phyloP scores from a whole-genome alignment of 768 basidiomycete species.

The Tulasnella sp. region DNA sequence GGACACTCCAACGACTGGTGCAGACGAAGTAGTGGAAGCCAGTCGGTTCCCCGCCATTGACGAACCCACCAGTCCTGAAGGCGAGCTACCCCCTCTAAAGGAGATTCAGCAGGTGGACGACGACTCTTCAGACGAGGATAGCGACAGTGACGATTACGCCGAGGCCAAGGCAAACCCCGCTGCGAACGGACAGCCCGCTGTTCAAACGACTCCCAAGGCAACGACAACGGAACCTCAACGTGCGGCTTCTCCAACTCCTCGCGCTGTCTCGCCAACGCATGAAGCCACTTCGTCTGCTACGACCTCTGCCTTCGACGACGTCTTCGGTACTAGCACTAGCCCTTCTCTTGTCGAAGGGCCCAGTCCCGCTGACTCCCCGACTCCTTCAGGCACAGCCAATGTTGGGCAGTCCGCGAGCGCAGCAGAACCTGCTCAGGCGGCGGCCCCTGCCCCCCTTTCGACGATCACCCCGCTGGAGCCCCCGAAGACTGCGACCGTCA shows the following conservation, averaged over 20 bases:
- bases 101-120: conserved; percentile 33
- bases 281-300: conserved; percentile 32
- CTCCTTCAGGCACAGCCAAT: conserved; percentile 12
- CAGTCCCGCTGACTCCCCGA: conserved; percentile 4
- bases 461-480: neutral
- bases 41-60: conserved; percentile 25
- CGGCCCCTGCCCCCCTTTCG: neutral
- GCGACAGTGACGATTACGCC: conserved; percentile 17
- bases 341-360: conserved; percentile 11
- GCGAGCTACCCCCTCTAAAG: conserved; percentile 30
- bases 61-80: neutral
- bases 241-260: conserved; percentile 28
- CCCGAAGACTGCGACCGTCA: conserved; percentile 17
- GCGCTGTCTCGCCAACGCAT: conserved; percentile 36
- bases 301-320: conserved; percentile 42
- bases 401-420: neutral
- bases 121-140: conserved; percentile 27
- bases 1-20: neutral
- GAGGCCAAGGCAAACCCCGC: conserved; percentile 9
- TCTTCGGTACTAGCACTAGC: conserved; percentile 47
- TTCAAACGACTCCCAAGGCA: conserved; percentile 27
- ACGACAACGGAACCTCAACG: conserved; percentile 12
- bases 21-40: neutral
- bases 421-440: neutral
- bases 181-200: conserved; percentile 23